Conservation (phyloP, 1,139 yeast species). For the Candida sp. region DNA sequence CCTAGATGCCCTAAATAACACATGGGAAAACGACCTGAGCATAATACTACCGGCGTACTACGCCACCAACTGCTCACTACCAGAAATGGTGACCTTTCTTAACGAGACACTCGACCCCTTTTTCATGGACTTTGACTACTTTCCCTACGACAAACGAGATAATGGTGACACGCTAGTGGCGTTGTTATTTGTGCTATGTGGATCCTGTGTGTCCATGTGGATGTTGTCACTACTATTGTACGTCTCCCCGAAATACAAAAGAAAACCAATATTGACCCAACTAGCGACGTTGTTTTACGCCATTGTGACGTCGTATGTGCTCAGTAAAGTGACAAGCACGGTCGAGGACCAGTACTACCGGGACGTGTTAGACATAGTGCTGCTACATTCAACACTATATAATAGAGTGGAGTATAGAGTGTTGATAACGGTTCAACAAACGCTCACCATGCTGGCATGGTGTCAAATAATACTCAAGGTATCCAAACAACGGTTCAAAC, state of each 20-base stretch:
- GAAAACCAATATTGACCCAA: constrained; percentile 52
- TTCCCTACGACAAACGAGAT: constrained; percentile 30
- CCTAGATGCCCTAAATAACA: constrained; percentile 19
- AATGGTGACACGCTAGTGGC: constrained; percentile 51
- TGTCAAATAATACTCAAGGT: constrained; percentile 36
- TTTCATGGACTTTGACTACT: constrained; percentile 1
- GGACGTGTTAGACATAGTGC: constrained; percentile 42
- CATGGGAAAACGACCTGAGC: constrained; percentile 19
- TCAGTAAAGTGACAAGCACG: constrained; percentile 38
- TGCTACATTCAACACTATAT: constrained; percentile 33
- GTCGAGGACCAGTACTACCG: constrained; percentile 37
- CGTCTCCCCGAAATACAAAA: constrained; percentile 48
- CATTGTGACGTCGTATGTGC: constrained; percentile 43
- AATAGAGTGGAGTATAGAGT: constrained; percentile 31
- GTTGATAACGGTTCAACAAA: constrained; percentile 32
- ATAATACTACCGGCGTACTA: constrained; percentile 41
- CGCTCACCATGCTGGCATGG: constrained; percentile 44
- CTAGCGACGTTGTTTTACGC: constrained; percentile 51
- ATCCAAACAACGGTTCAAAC: constrained; percentile 24
- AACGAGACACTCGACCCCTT: not conserved
- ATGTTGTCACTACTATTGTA: constrained; percentile 52
- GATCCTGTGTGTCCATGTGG: constrained; percentile 55
- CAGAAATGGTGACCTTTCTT: constrained; percentile 3
- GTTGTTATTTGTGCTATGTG: constrained; percentile 43
- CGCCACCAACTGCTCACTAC: constrained; percentile 43